phyloP scores from a whole-genome alignment of 1,284 basidiomycete species.

The Pseudozyma tsukubaensis region DNA sequence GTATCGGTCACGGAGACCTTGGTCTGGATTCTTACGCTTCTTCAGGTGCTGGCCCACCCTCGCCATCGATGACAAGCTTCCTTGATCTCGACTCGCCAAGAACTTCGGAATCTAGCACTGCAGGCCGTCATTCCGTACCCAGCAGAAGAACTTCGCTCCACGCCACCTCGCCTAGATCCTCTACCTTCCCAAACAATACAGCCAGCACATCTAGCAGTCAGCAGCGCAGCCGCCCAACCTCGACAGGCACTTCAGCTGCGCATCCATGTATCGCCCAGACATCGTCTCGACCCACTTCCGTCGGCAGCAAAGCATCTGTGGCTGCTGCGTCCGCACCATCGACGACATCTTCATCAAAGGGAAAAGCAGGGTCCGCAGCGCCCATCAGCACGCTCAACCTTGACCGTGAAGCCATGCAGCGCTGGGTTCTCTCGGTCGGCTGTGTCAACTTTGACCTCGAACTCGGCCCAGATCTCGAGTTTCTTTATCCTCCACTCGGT shows the following conservation, averaged over 20 bases:
- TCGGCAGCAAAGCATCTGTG: slow-evolving; percentile 16
- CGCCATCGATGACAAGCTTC: slow-evolving; percentile 46
- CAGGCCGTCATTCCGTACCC: slow-evolving; percentile 19
- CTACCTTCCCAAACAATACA: slow-evolving; percentile 9
- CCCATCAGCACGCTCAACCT: slow-evolving; percentile 17
- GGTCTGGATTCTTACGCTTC: slow-evolving; percentile 25
- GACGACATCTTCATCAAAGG: background rate
- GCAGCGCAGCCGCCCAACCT: background rate
- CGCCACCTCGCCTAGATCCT: slow-evolving; percentile 22
- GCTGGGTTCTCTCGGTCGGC: slow-evolving; percentile 66
- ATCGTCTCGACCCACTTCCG: slow-evolving; percentile 17
- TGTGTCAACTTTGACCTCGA: slow-evolving; percentile 66
- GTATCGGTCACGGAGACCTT: slow-evolving; percentile 38
- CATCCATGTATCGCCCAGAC: slow-evolving; percentile 1
- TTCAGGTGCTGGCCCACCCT: slow-evolving; percentile 13
- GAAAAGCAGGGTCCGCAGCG: background rate
- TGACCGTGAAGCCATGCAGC: slow-evolving; percentile 62
- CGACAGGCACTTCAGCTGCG: slow-evolving; percentile 4
- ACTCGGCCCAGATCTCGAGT: slow-evolving; percentile 83
- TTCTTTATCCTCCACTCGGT: slow-evolving; percentile 76
- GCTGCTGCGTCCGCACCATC: background rate
- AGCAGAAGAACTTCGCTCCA: slow-evolving; percentile 36
- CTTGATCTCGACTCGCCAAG: slow-evolving; percentile 48
- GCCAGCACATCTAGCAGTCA: background rate
- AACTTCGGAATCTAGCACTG: slow-evolving; percentile 28